Conservation (phyloP, 495 filamentous ascomycete genomes). For the Penicillium turbatum region DNA sequence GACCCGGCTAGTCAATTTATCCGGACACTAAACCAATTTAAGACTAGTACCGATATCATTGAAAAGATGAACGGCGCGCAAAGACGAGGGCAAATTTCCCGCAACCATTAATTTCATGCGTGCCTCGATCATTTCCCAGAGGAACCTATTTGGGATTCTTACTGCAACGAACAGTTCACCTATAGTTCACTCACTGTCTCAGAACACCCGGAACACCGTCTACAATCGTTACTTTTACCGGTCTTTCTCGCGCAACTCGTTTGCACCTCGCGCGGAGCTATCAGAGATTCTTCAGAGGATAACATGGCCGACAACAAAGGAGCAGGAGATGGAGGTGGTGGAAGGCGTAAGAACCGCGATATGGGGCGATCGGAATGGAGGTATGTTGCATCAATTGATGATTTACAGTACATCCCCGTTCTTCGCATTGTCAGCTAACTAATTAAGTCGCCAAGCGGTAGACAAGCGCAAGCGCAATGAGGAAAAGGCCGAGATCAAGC, state of each 20-base stretch:
- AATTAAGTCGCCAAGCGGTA: constrained; percentile 56
- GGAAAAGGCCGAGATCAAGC: constrained; percentile 53
- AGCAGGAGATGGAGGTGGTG: constrained; percentile 38
- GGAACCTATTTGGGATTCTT: constrained; percentile 10
- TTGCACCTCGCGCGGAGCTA: constrained; percentile 14
- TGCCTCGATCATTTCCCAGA: constrained; percentile 15
- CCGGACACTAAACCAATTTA: not conserved
- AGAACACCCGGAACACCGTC: not conserved
- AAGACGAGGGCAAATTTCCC: constrained; percentile 1
- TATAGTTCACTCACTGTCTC: not conserved
- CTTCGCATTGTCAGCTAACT: constrained; percentile 47
- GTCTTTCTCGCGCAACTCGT: constrained; percentile 8
- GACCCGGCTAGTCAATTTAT: not conserved
- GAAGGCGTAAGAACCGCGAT: constrained; percentile 57
- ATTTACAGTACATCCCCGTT: not conserved
- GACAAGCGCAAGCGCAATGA: constrained; percentile 64
- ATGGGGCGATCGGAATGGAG: constrained; percentile 62
- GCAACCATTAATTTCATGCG: constrained; percentile 21
- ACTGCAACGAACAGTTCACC: not conserved
- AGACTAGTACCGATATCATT: constrained; percentile 4
- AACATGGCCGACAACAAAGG: constrained; percentile 41
- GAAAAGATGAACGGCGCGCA: constrained; percentile 4
- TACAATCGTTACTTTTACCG: not conserved
- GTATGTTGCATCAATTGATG: constrained; percentile 38
- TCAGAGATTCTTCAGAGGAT: constrained; percentile 22